Base-by-base conservation (phyloP, 371 early-diverging fungal species). In the Mortierella sp. region DNA sequence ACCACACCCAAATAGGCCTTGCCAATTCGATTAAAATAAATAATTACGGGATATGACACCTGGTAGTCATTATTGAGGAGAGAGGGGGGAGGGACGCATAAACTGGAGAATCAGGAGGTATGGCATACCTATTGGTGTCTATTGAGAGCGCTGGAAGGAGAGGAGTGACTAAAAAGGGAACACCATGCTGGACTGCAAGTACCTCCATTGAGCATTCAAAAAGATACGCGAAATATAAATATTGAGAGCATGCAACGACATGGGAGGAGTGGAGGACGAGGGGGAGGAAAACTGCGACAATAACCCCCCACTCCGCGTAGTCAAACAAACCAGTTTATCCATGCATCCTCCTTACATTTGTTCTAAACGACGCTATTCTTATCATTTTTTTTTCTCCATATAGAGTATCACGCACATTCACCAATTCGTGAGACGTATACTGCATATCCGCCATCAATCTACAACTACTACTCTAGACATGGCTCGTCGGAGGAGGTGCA, bases 401-500 rank as follows among this genome's bases (percentile, higher is more conserved):
- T 66, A 79, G 79, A 79, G 24, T 79, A 79, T 58, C 79, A 74
- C 22, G 48, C 79, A 4, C 74, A 79, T 21, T 79, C 79, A 9
- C 79, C 79, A 4, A 79, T 70, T 40, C 74, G 79, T 19, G 74
- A 74, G 36, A 69, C n/a, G 40, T 52, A 61, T 24, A 45, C 67
- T 19, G 63, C 67, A 0, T 69, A 70, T 19, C 67, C 79, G 11
- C 63, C 64, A 1, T 53, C 62, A 3, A 43, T 64, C 0, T 58
- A 40, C 32, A 58, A 63, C 0, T 70, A 74, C 38, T 65, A 69
- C 22, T 59, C 59, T 33, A 57, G 63, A 58, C 70, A 70, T 63
- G 79, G 74, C 24, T 78, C 79, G 5, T 67, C 74, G 6, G 73
- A 69, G 11, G 74, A 78, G 6, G 55, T 72, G 15, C 72, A 70